Evolutionary conservation across 768 basidiomycete species (phyloP).

Genomic region (Leccinum subgranulosum): DNA sequence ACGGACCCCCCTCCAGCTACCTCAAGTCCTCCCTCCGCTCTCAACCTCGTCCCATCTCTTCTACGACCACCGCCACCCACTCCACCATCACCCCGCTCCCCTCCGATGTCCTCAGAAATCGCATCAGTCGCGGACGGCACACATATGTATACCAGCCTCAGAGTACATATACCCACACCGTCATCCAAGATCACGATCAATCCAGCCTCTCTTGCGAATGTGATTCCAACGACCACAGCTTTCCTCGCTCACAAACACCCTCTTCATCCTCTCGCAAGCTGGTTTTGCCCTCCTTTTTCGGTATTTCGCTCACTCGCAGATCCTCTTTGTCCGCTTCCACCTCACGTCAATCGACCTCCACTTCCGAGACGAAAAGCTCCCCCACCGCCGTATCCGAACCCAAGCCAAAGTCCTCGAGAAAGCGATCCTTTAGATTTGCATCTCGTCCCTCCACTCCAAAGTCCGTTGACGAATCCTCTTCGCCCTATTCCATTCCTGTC

Average conservation of each 20-base stretch:
- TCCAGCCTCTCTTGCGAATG: slow-evolving; percentile 6
- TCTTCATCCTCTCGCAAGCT: slow-evolving; percentile 25
- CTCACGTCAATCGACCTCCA: slow-evolving; percentile 12
- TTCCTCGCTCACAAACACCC: slow-evolving; percentile 28
- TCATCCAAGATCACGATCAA: slow-evolving; percentile 13
- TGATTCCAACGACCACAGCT: slow-evolving; percentile 20
- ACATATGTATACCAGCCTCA: slow-evolving; percentile 16
- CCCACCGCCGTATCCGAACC: slow-evolving; percentile 20
- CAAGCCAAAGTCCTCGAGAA: slow-evolving; percentile 19
- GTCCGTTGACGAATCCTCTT: slow-evolving; percentile 18
- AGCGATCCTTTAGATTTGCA: slow-evolving; percentile 29
- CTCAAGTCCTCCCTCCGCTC: slow-evolving; percentile 44
- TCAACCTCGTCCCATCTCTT: slow-evolving; percentile 62
- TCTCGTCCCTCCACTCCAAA: slow-evolving; percentile 33
- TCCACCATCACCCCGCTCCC: slow-evolving; percentile 59
- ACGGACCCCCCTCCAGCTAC: slow-evolving; percentile 21
- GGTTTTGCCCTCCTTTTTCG: slow-evolving; percentile 24
- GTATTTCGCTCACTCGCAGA: slow-evolving; percentile 28
- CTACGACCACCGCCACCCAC: slow-evolving; percentile 60
- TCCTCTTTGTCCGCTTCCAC: slow-evolving; percentile 21
- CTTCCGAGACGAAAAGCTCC: slow-evolving; percentile 23
- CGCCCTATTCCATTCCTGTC: slow-evolving; percentile 22
- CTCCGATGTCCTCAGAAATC: slow-evolving; percentile 36
- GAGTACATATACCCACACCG: slow-evolving; percentile 11
- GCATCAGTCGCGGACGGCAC: slow-evolving; percentile 13